A percentile compares a stretch with the other conserved stretches of the same genome.
Evolutionary conservation across 345 rosid genomes (phyloP).

Genomic region (Combretum micranthum): DNA sequence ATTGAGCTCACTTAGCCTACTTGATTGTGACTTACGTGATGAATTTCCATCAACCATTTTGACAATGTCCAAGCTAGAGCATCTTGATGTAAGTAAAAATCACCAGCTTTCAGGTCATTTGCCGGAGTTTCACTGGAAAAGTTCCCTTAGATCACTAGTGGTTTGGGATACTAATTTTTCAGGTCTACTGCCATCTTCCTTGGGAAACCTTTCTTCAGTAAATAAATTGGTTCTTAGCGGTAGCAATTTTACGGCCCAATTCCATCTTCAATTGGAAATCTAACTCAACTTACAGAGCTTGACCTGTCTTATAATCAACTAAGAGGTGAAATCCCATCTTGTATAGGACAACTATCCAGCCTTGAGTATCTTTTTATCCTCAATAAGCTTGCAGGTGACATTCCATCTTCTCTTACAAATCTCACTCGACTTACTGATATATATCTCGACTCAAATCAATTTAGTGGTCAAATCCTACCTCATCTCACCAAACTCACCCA

Average conservation of each 20-base stretch:
- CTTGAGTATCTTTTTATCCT: not conserved
- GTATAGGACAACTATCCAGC: not conserved
- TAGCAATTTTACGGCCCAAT: slow-evolving; percentile 5
- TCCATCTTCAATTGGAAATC: not conserved
- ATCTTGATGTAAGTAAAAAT: not conserved
- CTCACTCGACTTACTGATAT: not conserved
- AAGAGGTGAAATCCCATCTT: slow-evolving; percentile 1
- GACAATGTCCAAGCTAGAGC: slow-evolving; percentile 9
- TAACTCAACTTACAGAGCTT: not conserved
- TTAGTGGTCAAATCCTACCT: slow-evolving; percentile 15
- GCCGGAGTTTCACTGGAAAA: slow-evolving; percentile 11
- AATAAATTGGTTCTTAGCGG: not conserved
- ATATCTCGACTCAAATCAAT: not conserved
- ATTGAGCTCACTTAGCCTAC: slow-evolving; percentile 1
- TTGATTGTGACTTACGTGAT: not conserved
- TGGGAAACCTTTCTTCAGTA: slow-evolving; percentile 11
- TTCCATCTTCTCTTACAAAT: slow-evolving; percentile 4
- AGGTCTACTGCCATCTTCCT: slow-evolving; percentile 3
- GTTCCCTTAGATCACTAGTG: not conserved
- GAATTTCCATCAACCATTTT: slow-evolving; percentile 10
- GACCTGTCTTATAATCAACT: not conserved
- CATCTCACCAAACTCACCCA: slow-evolving; percentile 1
- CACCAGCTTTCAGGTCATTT: slow-evolving; percentile 3
- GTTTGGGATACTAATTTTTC: not conserved
- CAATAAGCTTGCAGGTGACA: slow-evolving; percentile 4